Base-by-base conservation (phyloP, 2,329 filamentous ascomycete genomes). In the Apiospora phragmitis region DNA sequence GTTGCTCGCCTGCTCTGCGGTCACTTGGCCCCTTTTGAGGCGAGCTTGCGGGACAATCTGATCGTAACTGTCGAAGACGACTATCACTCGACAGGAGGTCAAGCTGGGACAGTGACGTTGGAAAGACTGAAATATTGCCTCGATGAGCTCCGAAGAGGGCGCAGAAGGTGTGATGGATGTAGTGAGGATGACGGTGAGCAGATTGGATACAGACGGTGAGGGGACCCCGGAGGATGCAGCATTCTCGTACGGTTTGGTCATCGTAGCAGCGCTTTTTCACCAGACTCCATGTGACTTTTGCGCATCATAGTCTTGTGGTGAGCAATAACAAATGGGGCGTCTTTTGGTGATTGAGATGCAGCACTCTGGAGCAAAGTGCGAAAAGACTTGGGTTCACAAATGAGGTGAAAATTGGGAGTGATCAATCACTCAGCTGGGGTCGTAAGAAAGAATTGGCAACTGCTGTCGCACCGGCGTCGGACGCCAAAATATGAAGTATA, bases 161-260 rank as follows among this genome's bases (percentile, higher is more conserved):
- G 85, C 83, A 0, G 87, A 89, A 0, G 87, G 87, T 0, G 87
- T 89, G 0, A 87, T 83, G 2, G 87, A 89, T 0, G 87, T 89
- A 1, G 87, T 88, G 73, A 89, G 82, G 66, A 89, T 82, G 68
- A 86, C 76, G 0, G 84, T 86, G 45, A 86, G 59, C 32, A 76
- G 43, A 45, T 68, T 32, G 8, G 65, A n/a, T 32, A 47, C 65
- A 43, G 41, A 35, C 16, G 29, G 45, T 18, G n/a, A 26, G 4
- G 42, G 11, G 8, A 2, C 26, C 41, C 21, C 65, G 14, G 41
- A 45, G 29, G 29, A 32, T 35, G 51, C 29, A 32, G 41, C 41
- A 12, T 6, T 45, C 42, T 29, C 32, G 16, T 16, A n/a, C 8
- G 65, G 41, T n/a, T 32, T 47, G 26, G 65, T 47, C 65, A 67